Base-by-base conservation (phyloP, 2,329 filamentous ascomycete species). In the Lachnellula occidentalis region DNA sequence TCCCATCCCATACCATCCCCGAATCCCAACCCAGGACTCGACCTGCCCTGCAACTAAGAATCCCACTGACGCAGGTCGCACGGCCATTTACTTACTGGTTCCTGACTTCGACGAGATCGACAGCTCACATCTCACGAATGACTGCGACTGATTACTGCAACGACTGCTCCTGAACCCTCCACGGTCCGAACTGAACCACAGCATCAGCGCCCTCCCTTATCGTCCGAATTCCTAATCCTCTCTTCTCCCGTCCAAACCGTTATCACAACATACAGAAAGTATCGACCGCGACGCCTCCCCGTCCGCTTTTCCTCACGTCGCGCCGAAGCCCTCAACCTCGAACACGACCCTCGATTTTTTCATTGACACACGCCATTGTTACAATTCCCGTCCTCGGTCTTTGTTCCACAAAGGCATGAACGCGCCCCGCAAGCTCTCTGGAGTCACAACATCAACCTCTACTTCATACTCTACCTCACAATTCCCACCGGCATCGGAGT, bases 391-490 rank as follows among this genome's bases (percentile, higher is more conserved):
- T 34, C 48, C 27, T 48, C 34, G 19, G 19, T 42, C 47, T 54
- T 55, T 55, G 62, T 63, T 53, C 47, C 42, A 59, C 60, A 59
- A 55, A 61, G 62, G 61, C 59, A 64, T 64, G 64, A 64, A 58
- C 61, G 51, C 53, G 48, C 53, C 53, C 34, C 64, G 61, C 46
- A 55, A 48, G 17, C 55, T 48, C 31, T 51, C 61, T 39, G 54
- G 58, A 53, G 58, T 58, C 56, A 60, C 51, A 56, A 60, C 55
- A 19, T 53, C 56, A 31, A 55, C 57, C 24, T 51, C 55, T 31
- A 48, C 27, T 12, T 31, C 27, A 31, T 11, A 31, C 27, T 31
- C 27, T 7, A 7, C 36, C 39, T 58, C 57, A 17, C 58, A 62
- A 42, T 42, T 47, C 46, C 55, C 58, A 34, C 56, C 56, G 36